Evolutionary conservation across 139 green algal species (phyloP).

Genomic region (Chlamydomonas incerta): DNA sequence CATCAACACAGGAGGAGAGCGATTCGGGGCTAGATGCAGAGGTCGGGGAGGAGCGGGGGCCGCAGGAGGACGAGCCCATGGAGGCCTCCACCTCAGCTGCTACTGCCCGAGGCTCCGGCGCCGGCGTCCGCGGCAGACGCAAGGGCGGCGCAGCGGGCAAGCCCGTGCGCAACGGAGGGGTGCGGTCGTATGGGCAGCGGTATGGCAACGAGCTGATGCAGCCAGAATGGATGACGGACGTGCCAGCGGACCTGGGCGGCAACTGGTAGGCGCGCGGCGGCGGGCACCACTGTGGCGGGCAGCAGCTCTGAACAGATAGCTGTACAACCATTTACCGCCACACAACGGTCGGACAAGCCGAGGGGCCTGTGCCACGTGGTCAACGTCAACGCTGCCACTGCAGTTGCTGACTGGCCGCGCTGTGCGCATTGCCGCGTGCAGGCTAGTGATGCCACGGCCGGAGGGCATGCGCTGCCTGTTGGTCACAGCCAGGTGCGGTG

Average conservation of each 20-base stretch:
- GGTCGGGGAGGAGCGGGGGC: neutral
- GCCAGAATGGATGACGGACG: constrained; percentile 92
- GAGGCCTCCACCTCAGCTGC: neutral
- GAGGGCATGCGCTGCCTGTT: constrained; percentile 91
- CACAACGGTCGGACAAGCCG: neutral
- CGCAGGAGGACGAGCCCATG: neutral
- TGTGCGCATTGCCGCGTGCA: constrained; percentile 23
- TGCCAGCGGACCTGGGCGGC: constrained; percentile 76
- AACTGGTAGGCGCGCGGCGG: constrained; percentile 77
- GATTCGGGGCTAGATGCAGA: neutral
- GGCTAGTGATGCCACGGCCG: constrained; percentile 85
- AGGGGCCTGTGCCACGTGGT: neutral
- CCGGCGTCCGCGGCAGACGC: neutral
- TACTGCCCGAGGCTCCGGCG: neutral
- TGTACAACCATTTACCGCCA: too few relatives aligned
- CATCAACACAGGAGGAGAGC: too few relatives aligned
- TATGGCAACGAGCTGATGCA: constrained; percentile 86
- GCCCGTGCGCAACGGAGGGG: neutral
- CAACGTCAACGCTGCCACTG: too few relatives aligned
- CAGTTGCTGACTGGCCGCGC: too few relatives aligned
- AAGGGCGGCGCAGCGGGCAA: neutral
- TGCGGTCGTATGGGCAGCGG: constrained; percentile 38
- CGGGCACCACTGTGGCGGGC: too few relatives aligned
- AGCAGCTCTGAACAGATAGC: too few relatives aligned
- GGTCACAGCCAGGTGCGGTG: constrained; percentile 56